Evolutionary conservation across 2,329 filamentous ascomycete species (phyloP).

Genomic region (Stemphylium lycopersici): DNA sequence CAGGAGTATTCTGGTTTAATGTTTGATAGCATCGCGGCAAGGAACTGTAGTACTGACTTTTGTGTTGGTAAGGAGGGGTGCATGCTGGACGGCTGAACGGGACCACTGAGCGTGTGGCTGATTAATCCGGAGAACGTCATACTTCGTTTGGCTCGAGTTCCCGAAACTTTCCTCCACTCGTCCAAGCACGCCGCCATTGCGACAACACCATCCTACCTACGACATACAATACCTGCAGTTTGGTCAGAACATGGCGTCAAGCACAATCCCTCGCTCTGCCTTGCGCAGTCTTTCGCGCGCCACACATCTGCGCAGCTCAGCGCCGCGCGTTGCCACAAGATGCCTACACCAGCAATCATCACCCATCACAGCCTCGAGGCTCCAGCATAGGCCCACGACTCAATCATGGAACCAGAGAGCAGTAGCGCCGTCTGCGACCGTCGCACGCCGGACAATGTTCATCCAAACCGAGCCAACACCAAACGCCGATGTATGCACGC

Average conservation of each 20-base stretch:
- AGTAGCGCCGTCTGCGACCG: conserved; percentile 14
- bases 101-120: conserved; percentile 10
- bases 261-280: conserved; percentile 33
- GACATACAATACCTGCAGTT: not conserved
- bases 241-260: conserved; percentile 33
- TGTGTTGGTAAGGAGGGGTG: not conserved
- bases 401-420: conserved; percentile 32
- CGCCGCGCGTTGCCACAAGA: conserved; percentile 39
- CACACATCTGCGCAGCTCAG: conserved; percentile 26
- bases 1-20: too few species aligned
- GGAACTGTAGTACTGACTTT: too few species aligned
- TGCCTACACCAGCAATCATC: conserved; percentile 44
- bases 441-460: conserved; percentile 76
- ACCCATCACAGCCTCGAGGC: conserved; percentile 40
- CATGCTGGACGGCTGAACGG: not conserved
- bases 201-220: conserved; percentile 1
- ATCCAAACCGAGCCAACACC: conserved; percentile 96
- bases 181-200: conserved; percentile 21
- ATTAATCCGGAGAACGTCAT: conserved; percentile 31
- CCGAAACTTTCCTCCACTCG: conserved; percentile 15
- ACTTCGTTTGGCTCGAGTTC: conserved; percentile 17
- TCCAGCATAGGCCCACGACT: conserved; percentile 39
- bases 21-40: too few species aligned
- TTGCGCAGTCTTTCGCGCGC: conserved; percentile 38
- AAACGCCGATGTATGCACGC: conserved; percentile 74